These are phyloP conservation scores for Porodaedalea pini DNA, from an alignment of 1,284 basidiomycete genomes.

Conservation along the genomic window DNA sequence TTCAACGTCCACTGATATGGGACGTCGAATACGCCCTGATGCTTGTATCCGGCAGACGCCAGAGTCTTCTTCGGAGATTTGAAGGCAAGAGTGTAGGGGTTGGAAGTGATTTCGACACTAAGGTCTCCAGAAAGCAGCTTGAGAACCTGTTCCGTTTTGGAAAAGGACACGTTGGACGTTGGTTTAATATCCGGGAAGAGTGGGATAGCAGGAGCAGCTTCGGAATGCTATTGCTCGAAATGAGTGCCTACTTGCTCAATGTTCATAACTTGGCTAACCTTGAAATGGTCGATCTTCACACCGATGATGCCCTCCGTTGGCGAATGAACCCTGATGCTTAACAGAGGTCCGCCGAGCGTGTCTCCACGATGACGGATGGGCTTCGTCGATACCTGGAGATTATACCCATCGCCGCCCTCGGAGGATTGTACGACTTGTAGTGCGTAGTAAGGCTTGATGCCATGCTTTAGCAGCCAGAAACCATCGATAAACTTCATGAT, in stretches of 20 bases:
- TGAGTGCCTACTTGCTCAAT: not conserved
- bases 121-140: constrained; percentile 42
- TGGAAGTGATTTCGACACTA: constrained; percentile 51
- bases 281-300: constrained; percentile 62
- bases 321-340: constrained; percentile 59
- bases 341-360: constrained; percentile 60
- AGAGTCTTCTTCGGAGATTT: constrained; percentile 47
- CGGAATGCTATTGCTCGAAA: constrained; percentile 29
- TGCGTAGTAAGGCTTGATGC: constrained; percentile 58
- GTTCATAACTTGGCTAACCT: constrained; percentile 22
- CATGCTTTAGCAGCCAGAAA: constrained; percentile 64
- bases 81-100: constrained; percentile 61
- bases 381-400: constrained; percentile 60
- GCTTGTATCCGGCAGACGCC: constrained; percentile 54
- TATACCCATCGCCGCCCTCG: constrained; percentile 44
- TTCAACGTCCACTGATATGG: constrained; percentile 59
- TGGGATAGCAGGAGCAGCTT: constrained; percentile 48
- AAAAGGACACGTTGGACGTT: constrained; percentile 40
- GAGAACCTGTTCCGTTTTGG: constrained; percentile 36
- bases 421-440: constrained; percentile 49
- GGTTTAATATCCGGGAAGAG: constrained; percentile 61
- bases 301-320: constrained; percentile 66
- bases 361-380: constrained; percentile 67
- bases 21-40: constrained; percentile 63
- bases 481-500: constrained; percentile 50